A percentile compares a stretch with the other conserved stretches of the same genome.
Conservation (phyloP, 2,329 filamentous ascomycete species). For the Penicillium sp. region DNA sequence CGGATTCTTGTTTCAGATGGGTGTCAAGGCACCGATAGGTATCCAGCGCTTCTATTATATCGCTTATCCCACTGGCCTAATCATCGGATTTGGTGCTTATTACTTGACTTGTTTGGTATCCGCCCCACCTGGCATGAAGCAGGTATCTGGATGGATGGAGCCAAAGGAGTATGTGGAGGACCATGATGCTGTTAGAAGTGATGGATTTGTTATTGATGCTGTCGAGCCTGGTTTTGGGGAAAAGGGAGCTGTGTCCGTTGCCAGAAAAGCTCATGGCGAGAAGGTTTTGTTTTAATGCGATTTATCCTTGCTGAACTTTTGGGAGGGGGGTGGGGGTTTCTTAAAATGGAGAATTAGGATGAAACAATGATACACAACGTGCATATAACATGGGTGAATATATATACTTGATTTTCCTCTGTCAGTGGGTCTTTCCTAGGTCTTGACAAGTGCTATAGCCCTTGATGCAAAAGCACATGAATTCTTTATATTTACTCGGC, state of each 20-base stretch:
- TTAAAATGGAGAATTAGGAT: too few species aligned
- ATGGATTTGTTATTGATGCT: background rate
- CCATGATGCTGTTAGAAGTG: slow-evolving; percentile 5
- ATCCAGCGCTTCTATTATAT: slow-evolving; percentile 54
- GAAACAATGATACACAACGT: too few species aligned
- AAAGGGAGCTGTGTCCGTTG: background rate
- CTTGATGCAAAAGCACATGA: too few species aligned
- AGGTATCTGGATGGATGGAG: slow-evolving; percentile 34
- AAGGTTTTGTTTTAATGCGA: slow-evolving; percentile 1
- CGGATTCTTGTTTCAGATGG: slow-evolving; percentile 45
- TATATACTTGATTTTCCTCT: too few species aligned
- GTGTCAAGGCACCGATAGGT: slow-evolving; percentile 35
- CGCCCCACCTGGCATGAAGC: slow-evolving; percentile 9
- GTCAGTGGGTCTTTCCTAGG: too few species aligned
- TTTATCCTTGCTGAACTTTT: too few species aligned
- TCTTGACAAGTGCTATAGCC: too few species aligned
- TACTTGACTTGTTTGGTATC: slow-evolving; percentile 9
- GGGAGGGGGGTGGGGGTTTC: too few species aligned
- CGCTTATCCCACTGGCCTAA: slow-evolving; percentile 54
- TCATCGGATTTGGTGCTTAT: slow-evolving; percentile 22
- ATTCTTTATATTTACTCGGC: too few species aligned
- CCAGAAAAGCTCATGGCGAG: background rate
- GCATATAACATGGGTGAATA: too few species aligned
- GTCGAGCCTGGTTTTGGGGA: background rate
- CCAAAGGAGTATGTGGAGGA: slow-evolving; percentile 38